Conservation (phyloP, 306 rosid species). For the Fragaria iinumae region DNA sequence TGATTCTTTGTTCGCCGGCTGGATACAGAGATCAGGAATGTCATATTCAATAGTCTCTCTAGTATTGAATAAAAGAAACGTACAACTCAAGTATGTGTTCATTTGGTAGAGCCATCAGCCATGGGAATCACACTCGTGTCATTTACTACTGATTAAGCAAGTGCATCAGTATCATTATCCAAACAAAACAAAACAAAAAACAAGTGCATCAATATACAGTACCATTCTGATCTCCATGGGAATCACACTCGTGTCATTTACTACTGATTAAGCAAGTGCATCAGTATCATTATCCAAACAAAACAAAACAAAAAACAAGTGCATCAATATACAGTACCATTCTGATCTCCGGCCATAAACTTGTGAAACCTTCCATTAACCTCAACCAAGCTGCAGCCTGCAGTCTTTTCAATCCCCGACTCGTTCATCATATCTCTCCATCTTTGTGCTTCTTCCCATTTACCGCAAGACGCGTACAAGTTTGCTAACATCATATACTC, state of each 20-base stretch:
- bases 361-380: conserved; percentile 25
- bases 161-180: background rate
- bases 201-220: background rate
- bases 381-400: conserved; percentile 27
- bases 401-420: conserved; percentile 33
- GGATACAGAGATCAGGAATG: background rate
- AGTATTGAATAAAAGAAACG: background rate
- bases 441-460: conserved; percentile 29
- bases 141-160: background rate
- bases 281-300: background rate
- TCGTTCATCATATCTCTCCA: conserved; percentile 39
- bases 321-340: background rate
- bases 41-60: background rate
- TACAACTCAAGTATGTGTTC: background rate
- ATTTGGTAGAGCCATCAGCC: background rate
- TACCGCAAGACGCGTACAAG: conserved; percentile 29
- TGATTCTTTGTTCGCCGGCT: background rate
- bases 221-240: conserved; percentile 5
- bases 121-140: too few species aligned
- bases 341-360: conserved; percentile 32
- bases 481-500: conserved; percentile 38
- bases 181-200: too few species aligned
- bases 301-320: background rate
- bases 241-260: background rate
- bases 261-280: background rate